phyloP scores from a whole-genome alignment of 768 basidiomycete genomes.

The Rhodotorula taiwanensis region DNA sequence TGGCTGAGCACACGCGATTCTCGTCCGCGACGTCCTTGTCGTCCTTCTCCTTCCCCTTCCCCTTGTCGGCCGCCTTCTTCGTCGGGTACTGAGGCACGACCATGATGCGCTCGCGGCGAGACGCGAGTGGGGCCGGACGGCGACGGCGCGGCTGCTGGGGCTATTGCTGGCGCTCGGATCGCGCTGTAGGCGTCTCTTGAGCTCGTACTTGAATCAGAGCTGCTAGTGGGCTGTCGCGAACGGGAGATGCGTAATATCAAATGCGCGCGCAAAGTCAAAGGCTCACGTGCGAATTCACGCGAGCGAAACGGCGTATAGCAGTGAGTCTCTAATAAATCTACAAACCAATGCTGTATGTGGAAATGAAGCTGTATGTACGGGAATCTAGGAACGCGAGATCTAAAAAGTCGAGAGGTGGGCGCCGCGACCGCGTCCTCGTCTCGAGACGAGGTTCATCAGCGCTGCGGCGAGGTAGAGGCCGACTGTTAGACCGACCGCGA shows the following conservation, averaged over 20 bases:
- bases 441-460: conserved; percentile 38
- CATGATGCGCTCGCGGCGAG: neutral
- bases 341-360: too few species aligned
- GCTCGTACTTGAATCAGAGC: too few species aligned
- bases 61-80: neutral
- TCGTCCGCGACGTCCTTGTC: neutral
- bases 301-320: too few species aligned
- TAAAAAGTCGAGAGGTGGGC: conserved; percentile 46
- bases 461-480: conserved; percentile 53
- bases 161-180: neutral
- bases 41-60: neutral
- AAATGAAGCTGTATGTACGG: too few species aligned
- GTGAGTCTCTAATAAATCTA: too few species aligned
- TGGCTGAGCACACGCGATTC: neutral
- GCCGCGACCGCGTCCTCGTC: conserved; percentile 44
- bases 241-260: too few species aligned
- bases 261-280: too few species aligned
- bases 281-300: too few species aligned
- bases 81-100: neutral
- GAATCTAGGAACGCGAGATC: too few species aligned
- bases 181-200: too few species aligned
- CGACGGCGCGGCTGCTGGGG: neutral
- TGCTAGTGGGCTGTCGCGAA: too few species aligned
- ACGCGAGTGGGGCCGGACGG: neutral
- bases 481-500: conserved; percentile 67